These are phyloP conservation scores for Zasmidium citrigriseum DNA, from an alignment of 2,329 filamentous ascomycete species.

Conservation along the genomic window DNA sequence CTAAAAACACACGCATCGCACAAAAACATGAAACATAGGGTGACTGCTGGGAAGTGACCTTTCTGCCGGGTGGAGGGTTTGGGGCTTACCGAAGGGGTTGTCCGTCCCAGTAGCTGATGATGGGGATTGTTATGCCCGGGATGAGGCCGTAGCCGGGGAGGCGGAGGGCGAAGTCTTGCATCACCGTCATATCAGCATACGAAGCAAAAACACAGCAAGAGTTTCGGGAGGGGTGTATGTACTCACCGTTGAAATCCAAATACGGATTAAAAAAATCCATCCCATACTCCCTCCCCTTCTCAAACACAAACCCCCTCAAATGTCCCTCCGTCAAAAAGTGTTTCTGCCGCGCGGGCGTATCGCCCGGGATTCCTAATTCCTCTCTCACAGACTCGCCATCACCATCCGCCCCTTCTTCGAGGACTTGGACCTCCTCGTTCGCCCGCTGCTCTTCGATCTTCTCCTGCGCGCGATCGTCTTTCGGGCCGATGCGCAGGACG, in stretches of 20 bases:
- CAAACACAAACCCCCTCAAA: slow-evolving; percentile 61
- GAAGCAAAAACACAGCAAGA: not conserved
- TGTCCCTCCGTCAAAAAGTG: slow-evolving; percentile 59
- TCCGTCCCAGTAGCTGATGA: slow-evolving; percentile 79
- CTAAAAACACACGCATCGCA: slow-evolving; percentile 4
- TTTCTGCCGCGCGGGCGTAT: slow-evolving; percentile 55
- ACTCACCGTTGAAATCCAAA: slow-evolving; percentile 73
- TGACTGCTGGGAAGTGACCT: slow-evolving; percentile 26
- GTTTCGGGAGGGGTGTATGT: too few species aligned
- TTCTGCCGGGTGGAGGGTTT: slow-evolving; percentile 31
- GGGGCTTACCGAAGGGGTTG: slow-evolving; percentile 69
- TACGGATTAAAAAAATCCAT: slow-evolving; percentile 89
- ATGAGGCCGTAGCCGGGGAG: slow-evolving; percentile 59
- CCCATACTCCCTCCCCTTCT: slow-evolving; percentile 61
- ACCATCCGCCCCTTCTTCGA: slow-evolving; percentile 53
- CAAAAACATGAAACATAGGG: slow-evolving; percentile 28
- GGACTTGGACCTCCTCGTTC: slow-evolving; percentile 62
- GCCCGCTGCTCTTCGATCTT: slow-evolving; percentile 37
- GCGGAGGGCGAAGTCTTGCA: slow-evolving; percentile 64
- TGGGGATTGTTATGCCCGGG: slow-evolving; percentile 69
- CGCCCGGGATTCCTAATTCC: slow-evolving; percentile 42
- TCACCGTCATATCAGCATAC: not conserved
- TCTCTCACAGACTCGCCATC: slow-evolving; percentile 45
- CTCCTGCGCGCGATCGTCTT: slow-evolving; percentile 37
- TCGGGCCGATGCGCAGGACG: slow-evolving; percentile 65